A percentile compares a stretch with the other conserved stretches of the same genome.
phyloP scores from a whole-genome alignment of 2,329 filamentous ascomycete species.

The Didymellaceae sp. region DNA sequence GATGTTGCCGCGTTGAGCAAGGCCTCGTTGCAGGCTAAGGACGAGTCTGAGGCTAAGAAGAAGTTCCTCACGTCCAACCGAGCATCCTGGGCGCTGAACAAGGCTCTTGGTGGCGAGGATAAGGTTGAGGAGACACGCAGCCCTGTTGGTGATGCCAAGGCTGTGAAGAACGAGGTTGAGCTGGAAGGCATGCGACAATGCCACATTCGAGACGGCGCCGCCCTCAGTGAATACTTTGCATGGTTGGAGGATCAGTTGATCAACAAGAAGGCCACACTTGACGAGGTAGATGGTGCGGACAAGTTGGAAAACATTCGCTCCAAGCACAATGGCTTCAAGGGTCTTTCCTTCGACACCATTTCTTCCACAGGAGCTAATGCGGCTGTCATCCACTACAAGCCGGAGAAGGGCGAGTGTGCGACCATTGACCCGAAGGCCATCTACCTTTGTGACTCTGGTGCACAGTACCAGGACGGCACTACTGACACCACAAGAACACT shows the following conservation, averaged over 20 bases:
- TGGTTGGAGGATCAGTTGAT: constrained; percentile 93
- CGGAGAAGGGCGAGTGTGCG: constrained; percentile 81
- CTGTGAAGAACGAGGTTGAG: constrained; percentile 90
- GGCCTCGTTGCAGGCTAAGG: constrained; percentile 41
- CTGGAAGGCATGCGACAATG: constrained; percentile 92
- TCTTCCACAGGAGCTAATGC: constrained; percentile 93
- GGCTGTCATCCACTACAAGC: constrained; percentile 92
- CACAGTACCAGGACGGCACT: constrained; percentile 94
- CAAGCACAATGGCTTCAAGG: constrained; percentile 77
- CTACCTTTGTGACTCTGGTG: constrained; percentile 96
- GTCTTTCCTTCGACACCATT: constrained; percentile 93
- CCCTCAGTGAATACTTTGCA: constrained; percentile 89
- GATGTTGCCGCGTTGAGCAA: constrained; percentile 73
- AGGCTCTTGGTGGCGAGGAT: constrained; percentile 83
- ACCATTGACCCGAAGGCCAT: constrained; percentile 82
- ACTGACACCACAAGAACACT: constrained; percentile 94
- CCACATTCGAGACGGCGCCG: constrained; percentile 91
- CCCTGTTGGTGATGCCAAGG: constrained; percentile 88
- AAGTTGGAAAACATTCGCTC: constrained; percentile 81
- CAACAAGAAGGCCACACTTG: constrained; percentile 73
- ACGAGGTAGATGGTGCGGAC: constrained; percentile 91
- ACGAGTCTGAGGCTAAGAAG: constrained; percentile 43
- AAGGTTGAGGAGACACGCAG: constrained; percentile 87
- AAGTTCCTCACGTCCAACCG: constrained; percentile 89
- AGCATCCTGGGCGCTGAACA: constrained; percentile 90